Conservation (phyloP, 1,139 yeast genomes). For the Hyphopichia pseudoburtonii region DNA sequence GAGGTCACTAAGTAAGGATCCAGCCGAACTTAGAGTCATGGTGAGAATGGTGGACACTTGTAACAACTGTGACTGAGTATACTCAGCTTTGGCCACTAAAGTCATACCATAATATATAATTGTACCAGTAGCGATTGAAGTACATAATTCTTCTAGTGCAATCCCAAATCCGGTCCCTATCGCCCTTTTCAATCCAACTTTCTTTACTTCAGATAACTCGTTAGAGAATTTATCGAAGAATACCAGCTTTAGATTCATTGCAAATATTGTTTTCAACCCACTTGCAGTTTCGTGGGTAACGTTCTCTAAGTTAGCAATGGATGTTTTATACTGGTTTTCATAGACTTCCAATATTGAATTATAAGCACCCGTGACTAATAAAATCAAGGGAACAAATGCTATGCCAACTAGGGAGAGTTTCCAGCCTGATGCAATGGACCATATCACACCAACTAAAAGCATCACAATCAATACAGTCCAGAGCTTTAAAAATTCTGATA, state of each 20-base stretch:
- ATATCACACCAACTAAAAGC: constrained; percentile 58
- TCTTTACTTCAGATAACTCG: constrained; percentile 25
- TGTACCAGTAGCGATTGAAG: constrained; percentile 64
- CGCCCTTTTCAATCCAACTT: constrained; percentile 49
- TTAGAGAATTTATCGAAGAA: constrained; percentile 41
- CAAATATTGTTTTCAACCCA: constrained; percentile 63
- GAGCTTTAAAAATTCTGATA: constrained; percentile 61
- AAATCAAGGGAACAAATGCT: constrained; percentile 66
- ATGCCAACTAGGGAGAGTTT: constrained; percentile 78
- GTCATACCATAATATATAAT: constrained; percentile 75
- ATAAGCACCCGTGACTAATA: constrained; percentile 50
- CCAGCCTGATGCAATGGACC: constrained; percentile 89
- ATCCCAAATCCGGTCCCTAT: constrained; percentile 62
- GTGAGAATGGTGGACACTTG: constrained; percentile 70
- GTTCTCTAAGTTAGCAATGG: constrained; percentile 53
- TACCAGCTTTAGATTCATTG: constrained; percentile 49
- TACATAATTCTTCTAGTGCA: constrained; percentile 53
- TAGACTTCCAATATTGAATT: constrained; percentile 49
- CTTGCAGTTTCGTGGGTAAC: constrained; percentile 56
- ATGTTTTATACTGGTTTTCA: constrained; percentile 63
- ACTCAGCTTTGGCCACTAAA: constrained; percentile 57
- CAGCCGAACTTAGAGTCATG: constrained; percentile 69
- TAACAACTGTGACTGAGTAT: constrained; percentile 56
- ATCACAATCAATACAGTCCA: constrained; percentile 53
- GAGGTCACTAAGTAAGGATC: constrained; percentile 56